Evolutionary conservation across 768 basidiomycete genomes (phyloP), one percentile per base, ranked within the genome.

Genomic region (Amanita phalloides): DNA sequence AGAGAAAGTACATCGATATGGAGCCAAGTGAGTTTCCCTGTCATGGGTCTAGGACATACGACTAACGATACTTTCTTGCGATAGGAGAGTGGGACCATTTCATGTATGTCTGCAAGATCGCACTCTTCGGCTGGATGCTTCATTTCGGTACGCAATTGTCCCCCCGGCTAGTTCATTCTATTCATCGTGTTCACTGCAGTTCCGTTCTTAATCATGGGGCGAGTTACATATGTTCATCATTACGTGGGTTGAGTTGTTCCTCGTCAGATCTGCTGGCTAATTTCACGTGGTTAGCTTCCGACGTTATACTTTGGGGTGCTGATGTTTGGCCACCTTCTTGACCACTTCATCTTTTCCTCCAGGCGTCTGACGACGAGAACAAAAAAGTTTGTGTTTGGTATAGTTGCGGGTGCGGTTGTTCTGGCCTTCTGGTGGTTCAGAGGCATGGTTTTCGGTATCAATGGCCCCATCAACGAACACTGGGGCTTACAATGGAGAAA

Each of bases 171-270:
- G 33, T 10, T 42, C 32, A 42, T 57, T 28, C 41, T 45, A 30
- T 36, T 56, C 44, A 28, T 28, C 50, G 28, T 3, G 32, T 32
- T 33, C 10, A 47, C 20, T 57, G 8, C 58, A 96, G 94, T 86
- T 21, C 95, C 95, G 1, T 99, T 97, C 83, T 70, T 97, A 57
- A 83, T 97, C 70, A 99, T 99, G 96, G 94, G 90, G 20, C 90
- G 93, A 54, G 90, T 93, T 3, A 96, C 93, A 28, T 97, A 97
- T 60, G 70, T 98, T 25, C 95, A 98, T 66, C 93, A 96, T 72
- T 97, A 95, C 63, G 90, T 94, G 58, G 57, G 88, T 78, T 25
- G 28, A 47, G 14, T 51, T 17, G n/a, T 25, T 44, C 9, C 33
- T 53, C 23, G 17, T 45, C 32, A 36, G n/a, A 43, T 35, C 28